Evolutionary conservation across 805 yeast genomes (phyloP), one percentile per base, ranked within the genome.

Genomic region (Kurtzmaniella fragi): DNA sequence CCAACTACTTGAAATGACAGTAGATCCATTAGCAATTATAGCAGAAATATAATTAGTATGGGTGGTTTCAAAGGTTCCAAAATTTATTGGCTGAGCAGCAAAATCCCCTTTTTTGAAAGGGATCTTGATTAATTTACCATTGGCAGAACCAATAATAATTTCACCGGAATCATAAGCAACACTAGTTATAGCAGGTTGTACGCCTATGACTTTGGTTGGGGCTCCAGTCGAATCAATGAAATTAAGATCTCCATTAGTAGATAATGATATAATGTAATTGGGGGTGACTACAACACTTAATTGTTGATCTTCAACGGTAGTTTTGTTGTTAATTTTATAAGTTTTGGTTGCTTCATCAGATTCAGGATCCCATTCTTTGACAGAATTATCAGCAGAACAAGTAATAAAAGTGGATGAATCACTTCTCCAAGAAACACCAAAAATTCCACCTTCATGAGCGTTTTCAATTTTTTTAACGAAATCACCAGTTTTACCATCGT

Each of bases 401-500:
- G 97, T 86, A 16, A 81, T 84, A 54, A 90, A 85, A 34, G 59
- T 57, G 15, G 55, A 45, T 2, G 78, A 68, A 47, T 74, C 78
- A 20, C 67, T 66, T 28, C 71, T 62, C 91, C 95, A 89, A 16
- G 82, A 72, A 3, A 90, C 63, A 1, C 84, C 81, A 52, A 81
- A 84, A n/a, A 90, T 75, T 35, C 96, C 90, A 34, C 95, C 95
- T 6, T 75, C 71, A 50, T 91, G 91, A 4, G 75, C 77, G 34
- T 61, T 61, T 29, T 58, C 66, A 20, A 80, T 56, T 49, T 72
- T 75, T 39, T 72, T 70, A 13, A 81, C 39, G 47, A 73, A 77
- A 37, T 85, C 96, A 30, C 97, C 97, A 5, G 85, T 76, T 48
- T 82, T 80, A 16, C 97, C 97, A 45, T 91, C 95, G 59, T 87